Base-by-base conservation (phyloP, 306 rosid species). In the Pyrus betulifolia region DNA sequence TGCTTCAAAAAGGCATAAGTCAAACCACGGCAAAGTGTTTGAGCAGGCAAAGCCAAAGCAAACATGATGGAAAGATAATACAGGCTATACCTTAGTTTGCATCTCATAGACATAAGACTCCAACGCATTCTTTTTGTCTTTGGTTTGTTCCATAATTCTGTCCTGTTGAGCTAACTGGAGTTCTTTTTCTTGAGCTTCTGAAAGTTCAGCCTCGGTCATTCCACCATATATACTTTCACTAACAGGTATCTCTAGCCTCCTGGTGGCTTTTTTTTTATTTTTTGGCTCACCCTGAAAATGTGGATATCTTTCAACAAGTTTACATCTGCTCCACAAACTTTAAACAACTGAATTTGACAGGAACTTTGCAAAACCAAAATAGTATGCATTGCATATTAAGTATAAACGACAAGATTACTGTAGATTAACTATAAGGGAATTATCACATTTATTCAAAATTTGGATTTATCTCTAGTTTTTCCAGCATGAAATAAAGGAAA, bases 71-170 rank as follows among this genome's bases (percentile, higher is more conserved):
- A 74, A 74, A 70, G 58, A 76, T 57, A 71, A 79, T 40, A 74
- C 54, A 77, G 59, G 54, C 57, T 45, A 69, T 88, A 96, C 99
- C 98, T 96, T 96, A 81, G 81, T 92, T 81, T 96, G 87, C 91
- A 84, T 96, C 27, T 96, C 98, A 84, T 96, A 96, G 69, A 96
- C 97, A 54, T 91, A 96, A 46, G 99, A 92, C 81, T 96, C 99
- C 81, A 96, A 82, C n/a, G 86, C 91, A 68, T 96, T 96, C 89
- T 96, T 96, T 91, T 83, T 91, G 45, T 89, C 88, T 85, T 92
- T 96, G 44, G 98, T 91, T 78, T 69, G 91, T 88, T 96, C 99
- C 87, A 96, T 86, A 18, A 76, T 80, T 79, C 81, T 87, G 84
- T 92, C 98, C 80, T 89, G 97, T 76, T 80, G 85, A 44, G 93